Evolutionary conservation across 495 filamentous ascomycete species (phyloP).

Genomic region (Xylaria bambusicola): DNA sequence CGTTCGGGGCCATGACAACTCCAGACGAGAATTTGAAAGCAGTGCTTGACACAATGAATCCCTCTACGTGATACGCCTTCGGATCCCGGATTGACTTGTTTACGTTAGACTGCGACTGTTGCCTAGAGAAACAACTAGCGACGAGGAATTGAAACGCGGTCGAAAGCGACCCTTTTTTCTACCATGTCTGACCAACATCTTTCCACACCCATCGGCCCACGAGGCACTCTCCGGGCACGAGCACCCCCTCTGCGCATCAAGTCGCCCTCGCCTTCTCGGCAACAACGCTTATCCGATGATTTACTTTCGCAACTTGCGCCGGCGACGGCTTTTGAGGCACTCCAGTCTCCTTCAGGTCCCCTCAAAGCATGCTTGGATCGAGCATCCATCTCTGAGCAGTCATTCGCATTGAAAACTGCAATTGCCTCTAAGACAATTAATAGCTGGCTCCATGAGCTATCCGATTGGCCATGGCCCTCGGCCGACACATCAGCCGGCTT

Average conservation of each 20-base stretch:
- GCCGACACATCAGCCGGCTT: conserved; percentile 56
- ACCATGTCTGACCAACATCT: conserved; percentile 32
- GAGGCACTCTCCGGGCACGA: conserved; percentile 27
- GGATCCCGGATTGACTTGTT: conserved; percentile 8
- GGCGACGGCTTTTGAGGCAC: conserved; percentile 42
- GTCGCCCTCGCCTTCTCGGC: conserved; percentile 38
- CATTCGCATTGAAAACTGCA: conserved; percentile 73
- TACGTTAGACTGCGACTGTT: conserved; percentile 5
- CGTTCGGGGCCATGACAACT: conserved; percentile 17
- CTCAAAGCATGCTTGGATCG: conserved; percentile 65
- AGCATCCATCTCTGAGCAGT: conserved; percentile 66
- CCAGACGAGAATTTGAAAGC: conserved; percentile 1
- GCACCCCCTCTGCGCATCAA: conserved; percentile 26
- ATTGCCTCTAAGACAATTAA: conserved; percentile 71
- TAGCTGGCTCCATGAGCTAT: conserved; percentile 77
- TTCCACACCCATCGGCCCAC: conserved; percentile 27
- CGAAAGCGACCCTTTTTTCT: neutral
- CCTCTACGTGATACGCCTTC: neutral
- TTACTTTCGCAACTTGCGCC: conserved; percentile 47
- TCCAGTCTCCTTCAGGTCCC: conserved; percentile 54
- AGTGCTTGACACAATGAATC: conserved; percentile 6
- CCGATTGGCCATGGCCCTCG: conserved; percentile 70
- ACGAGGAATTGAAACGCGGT: conserved; percentile 1
- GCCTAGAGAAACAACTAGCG: neutral
- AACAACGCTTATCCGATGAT: conserved; percentile 42